A percentile compares a stretch with the other conserved stretches of the same genome.
Conservation (phyloP, 2,329 filamentous ascomycete species). For the Lecanicillium sp. region DNA sequence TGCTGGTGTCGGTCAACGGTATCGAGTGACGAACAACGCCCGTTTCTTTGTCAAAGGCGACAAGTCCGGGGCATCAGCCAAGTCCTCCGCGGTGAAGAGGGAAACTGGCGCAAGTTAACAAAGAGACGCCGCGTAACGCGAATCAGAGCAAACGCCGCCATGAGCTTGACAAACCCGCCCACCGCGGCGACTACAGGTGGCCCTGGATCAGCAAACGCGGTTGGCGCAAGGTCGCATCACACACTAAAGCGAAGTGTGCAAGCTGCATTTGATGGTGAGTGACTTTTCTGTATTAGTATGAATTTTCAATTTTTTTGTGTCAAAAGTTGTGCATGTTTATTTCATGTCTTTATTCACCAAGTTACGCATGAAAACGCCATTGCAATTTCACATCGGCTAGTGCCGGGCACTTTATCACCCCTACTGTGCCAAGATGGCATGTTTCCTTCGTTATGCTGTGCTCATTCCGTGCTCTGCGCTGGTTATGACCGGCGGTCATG, state of each 20-base stretch:
- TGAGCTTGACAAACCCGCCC: slow-evolving; percentile 48
- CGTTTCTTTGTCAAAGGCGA: too few relatives aligned
- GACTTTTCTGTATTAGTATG: slow-evolving; percentile 9
- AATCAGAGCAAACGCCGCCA: slow-evolving; percentile 15
- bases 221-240: slow-evolving; percentile 28
- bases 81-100: too few relatives aligned
- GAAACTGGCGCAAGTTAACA: too few relatives aligned
- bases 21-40: too few relatives aligned
- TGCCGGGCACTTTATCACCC: not conserved
- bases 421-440: too few relatives aligned
- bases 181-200: slow-evolving; percentile 22
- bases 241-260: slow-evolving; percentile 51
- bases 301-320: not conserved
- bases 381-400: not conserved
- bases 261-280: slow-evolving; percentile 52
- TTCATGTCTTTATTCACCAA: slow-evolving; percentile 4
- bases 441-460: too few relatives aligned
- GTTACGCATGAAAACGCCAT: too few relatives aligned
- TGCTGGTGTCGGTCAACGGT: too few relatives aligned
- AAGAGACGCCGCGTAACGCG: too few relatives aligned
- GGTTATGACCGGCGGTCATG: too few relatives aligned
- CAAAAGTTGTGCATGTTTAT: slow-evolving; percentile 1
- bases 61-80: too few relatives aligned
- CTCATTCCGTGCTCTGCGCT: too few relatives aligned
- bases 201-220: slow-evolving; percentile 31